phyloP scores from a whole-genome alignment of 176 grass and related monocot genomes.

The Oryza longistaminata region DNA sequence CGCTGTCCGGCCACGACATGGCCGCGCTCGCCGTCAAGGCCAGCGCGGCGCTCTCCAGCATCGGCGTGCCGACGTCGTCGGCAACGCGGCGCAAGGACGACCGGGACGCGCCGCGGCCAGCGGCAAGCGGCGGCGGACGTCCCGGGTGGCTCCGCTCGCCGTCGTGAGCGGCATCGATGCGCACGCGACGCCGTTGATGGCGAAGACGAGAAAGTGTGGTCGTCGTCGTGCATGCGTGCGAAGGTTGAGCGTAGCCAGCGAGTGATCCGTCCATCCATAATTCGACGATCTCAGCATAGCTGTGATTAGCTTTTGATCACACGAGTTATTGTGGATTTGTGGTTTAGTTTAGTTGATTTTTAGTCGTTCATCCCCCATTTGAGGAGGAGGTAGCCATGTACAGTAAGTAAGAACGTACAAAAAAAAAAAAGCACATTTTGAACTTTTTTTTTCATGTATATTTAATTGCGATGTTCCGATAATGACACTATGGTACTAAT shows the following conservation, averaged over 20 bases:
- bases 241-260: slow-evolving; percentile 12
- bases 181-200: no score
- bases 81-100: background rate
- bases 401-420: no score
- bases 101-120: background rate
- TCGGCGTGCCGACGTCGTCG: background rate
- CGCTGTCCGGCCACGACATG: slow-evolving; percentile 54
- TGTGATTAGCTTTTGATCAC: background rate
- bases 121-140: background rate
- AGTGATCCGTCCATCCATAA: background rate
- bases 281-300: background rate
- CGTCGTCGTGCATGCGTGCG: slow-evolving; percentile 1
- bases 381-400: background rate
- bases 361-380: background rate
- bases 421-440: background rate
- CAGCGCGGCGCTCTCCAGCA: slow-evolving; percentile 30
- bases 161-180: background rate
- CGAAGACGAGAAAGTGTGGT: background rate
- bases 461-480: background rate
- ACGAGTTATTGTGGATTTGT: background rate
- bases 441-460: background rate
- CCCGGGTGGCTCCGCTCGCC: slow-evolving; percentile 15
- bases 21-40: slow-evolving; percentile 62
- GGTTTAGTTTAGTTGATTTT: background rate
- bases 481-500: background rate